Conservation (phyloP, 192 early-diverging fungal species). For the Podila horticola region DNA sequence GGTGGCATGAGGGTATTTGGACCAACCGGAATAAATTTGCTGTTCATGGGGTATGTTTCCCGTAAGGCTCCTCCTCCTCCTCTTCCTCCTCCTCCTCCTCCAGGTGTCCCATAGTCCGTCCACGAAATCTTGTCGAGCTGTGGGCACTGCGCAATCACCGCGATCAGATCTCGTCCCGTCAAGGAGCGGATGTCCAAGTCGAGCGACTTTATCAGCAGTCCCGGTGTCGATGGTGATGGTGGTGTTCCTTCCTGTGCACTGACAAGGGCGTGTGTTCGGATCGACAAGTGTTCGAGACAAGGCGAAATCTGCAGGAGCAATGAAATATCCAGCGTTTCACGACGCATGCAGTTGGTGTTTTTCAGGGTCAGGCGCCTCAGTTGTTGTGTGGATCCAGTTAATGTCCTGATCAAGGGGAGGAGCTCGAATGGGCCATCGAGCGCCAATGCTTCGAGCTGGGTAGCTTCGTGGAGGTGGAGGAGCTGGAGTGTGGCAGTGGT, state of each 20-base stretch:
- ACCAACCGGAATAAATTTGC: conserved; percentile 1
- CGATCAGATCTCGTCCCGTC: conserved; percentile 5
- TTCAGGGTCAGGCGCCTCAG: conserved; percentile 5
- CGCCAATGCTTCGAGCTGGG: not conserved
- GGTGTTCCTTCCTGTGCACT: not conserved
- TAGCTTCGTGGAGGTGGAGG: conserved; percentile 5
- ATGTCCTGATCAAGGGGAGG: not conserved
- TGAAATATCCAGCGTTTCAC: conserved; percentile 3
- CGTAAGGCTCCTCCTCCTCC: not conserved
- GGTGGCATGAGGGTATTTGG: no score
- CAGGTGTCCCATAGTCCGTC: conserved; percentile 18
- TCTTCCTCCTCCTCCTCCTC: not conserved
- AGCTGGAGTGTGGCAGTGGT: conserved; percentile 6
- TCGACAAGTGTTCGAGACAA: conserved; percentile 4
- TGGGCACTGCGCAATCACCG: conserved; percentile 12
- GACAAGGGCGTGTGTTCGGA: conserved; percentile 13
- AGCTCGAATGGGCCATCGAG: conserved; percentile 30
- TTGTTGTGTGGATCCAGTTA: not conserved
- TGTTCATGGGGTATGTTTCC: not conserved
- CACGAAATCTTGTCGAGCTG: conserved; percentile 9
- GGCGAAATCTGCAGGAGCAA: conserved; percentile 4
- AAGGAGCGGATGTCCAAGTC: conserved; percentile 19
- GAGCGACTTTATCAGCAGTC: not conserved
- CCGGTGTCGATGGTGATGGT: not conserved
- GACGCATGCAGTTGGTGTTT: conserved; percentile 20